Base-by-base conservation (phyloP, 2,329 filamentous ascomycete species). In the Pseudogymnoascus sp. region DNA sequence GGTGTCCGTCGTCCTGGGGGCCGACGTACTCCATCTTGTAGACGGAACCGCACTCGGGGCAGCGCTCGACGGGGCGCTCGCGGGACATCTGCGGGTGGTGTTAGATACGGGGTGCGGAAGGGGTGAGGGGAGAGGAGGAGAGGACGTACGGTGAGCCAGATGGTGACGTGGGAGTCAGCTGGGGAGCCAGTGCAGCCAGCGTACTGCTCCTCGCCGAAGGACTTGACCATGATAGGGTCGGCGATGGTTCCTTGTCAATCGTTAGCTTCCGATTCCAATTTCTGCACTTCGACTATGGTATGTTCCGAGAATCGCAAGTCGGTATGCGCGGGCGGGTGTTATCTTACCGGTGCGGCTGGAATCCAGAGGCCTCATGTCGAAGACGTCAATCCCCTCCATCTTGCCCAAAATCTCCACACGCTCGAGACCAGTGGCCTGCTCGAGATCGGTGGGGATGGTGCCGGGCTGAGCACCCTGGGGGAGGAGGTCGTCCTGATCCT, bases 21-120 rank as follows among this genome's bases (percentile, higher is more conserved):
- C 95, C 95, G 69, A 96, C 80, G 79, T 96, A 99, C 76, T 97
- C 89, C 90, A 97, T 95, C 88, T 96, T 96, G 83, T 96, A 93
- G 70, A 95, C 91, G 77, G 87, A 91, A 71, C 95, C 95, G 80
- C 95, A 99, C 83, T 99, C 95, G 74, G 87, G 87, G 87, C 95
- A 99, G 77, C 95, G 91, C 82, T 96, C 91, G 71, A 96, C 79
- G 64, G 95, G 95, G 76, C 95, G 92, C 65, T 95, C 87, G 75
- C 90, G 90, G 76, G 90, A 89, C 74, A 96, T 85, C 90, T 95
- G 59, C 24, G 21, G 7, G 16, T 31, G 31, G 53, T 19, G 47
- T 44, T 59, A 59, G 59, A 16, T 16, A 33, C 64, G 66, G 24
- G 42, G 61, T 3, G 13, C 31, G 33, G 56, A 11, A 44, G n/a